Percentiles rank a stretch among this genome's conserved stretches.
phyloP scores from a whole-genome alignment of 164 flowering plant species.

The Amborella trichopoda region DNA sequence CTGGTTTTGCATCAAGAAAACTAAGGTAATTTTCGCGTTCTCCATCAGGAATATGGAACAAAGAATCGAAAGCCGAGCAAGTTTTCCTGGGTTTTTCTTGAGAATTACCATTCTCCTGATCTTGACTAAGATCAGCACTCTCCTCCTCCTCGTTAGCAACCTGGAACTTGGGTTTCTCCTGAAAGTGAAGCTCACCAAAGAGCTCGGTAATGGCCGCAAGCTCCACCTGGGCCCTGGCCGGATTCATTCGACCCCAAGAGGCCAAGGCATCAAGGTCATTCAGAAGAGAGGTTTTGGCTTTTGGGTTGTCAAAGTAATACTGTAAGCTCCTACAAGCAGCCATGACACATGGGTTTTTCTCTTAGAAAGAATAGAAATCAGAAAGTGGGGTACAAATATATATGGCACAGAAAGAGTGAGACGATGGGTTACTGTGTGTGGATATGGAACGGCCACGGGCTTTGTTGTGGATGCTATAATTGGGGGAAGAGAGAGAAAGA shows the following conservation, averaged over 20 bases:
- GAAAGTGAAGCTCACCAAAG: conserved; percentile 71
- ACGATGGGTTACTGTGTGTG: background rate
- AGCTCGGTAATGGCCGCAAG: conserved; percentile 50
- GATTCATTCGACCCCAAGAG: conserved; percentile 39
- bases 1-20: background rate
- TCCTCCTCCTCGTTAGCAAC: background rate
- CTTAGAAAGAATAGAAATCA: background rate
- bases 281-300: conserved; percentile 37
- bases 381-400: background rate
- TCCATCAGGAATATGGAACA: background rate
- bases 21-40: too few species aligned
- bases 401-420: background rate
- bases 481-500: background rate
- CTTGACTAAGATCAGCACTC: background rate
- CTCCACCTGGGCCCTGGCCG: too few species aligned
- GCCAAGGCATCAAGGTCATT: conserved; percentile 32
- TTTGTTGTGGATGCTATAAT: too few species aligned
- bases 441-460: too few species aligned
- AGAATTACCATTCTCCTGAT: background rate
- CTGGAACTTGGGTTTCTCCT: conserved; percentile 17
- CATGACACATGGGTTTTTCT: conserved; percentile 15
- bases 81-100: background rate
- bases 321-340: conserved; percentile 62
- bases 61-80: background rate
- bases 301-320: conserved; percentile 51